Conservation (phyloP, 2,329 filamentous ascomycete genomes). For the Verticillium nonalfalfae region DNA sequence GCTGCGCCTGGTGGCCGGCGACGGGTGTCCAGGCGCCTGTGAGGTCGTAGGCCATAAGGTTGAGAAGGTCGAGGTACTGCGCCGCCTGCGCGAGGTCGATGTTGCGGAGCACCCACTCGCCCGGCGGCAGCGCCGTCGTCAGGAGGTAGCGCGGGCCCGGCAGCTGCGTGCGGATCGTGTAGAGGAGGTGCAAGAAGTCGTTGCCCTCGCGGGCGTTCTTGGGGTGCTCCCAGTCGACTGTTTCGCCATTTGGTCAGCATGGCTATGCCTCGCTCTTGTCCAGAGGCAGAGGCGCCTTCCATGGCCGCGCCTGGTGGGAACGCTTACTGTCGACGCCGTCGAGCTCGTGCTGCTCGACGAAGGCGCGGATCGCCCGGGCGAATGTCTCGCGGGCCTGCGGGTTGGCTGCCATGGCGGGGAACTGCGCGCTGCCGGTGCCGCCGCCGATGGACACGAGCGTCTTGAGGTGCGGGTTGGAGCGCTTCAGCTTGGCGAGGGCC, state of each 20-base stretch:
- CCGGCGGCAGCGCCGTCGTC: slow-evolving; percentile 56
- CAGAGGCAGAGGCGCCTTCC: too few species aligned
- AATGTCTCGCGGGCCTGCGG: slow-evolving; percentile 43
- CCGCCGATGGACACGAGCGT: slow-evolving; percentile 62
- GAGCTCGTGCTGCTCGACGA: slow-evolving; percentile 51
- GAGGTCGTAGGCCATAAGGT: slow-evolving; percentile 67
- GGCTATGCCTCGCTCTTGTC: too few species aligned
- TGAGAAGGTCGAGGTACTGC: slow-evolving; percentile 52
- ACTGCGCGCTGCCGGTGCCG: slow-evolving; percentile 54
- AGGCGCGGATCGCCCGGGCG: slow-evolving; percentile 41
- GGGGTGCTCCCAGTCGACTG: slow-evolving; percentile 67
- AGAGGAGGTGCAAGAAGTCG: slow-evolving; percentile 52
- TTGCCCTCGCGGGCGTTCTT: slow-evolving; percentile 42
- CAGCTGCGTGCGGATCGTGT: slow-evolving; percentile 45
- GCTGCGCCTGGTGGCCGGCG: slow-evolving; percentile 59
- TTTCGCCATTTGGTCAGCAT: neutral
- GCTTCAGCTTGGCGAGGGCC: slow-evolving; percentile 53
- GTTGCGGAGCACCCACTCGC: slow-evolving; percentile 54
- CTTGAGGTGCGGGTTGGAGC: slow-evolving; percentile 46
- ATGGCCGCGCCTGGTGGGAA: too few species aligned
- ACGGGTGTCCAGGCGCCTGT: slow-evolving; percentile 55
- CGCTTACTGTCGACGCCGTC: slow-evolving; percentile 58
- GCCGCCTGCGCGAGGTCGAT: slow-evolving; percentile 49
- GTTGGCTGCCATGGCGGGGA: slow-evolving; percentile 48
- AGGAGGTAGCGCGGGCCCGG: slow-evolving; percentile 51